Base-by-base conservation (phyloP, 169 alveolate genomes). In the Plasmodium falciparum region DNA sequence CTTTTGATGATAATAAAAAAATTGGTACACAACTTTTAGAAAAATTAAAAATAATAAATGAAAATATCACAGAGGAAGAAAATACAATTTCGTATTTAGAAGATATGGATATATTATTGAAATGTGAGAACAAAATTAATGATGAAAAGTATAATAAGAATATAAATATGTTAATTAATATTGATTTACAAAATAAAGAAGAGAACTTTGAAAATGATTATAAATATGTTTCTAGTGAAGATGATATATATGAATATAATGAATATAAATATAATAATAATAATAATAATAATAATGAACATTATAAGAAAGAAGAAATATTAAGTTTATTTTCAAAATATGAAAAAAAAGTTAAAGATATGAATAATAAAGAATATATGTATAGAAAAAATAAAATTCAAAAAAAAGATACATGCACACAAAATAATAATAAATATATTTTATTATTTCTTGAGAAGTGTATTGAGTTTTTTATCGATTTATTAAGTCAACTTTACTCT, bases 381-480 rank as follows among this genome's bases (percentile, higher is more conserved):
- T 11, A 24, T 26, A 24, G 24, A 74, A 74, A 45, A 24, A 47
- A 47, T 2, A 80, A 67, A 26, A 9, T 39, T 39, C 9, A 1
- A 5, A 67, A 80, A 49, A 56, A 29, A 29, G 26, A 17, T 9
- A 56, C 5, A 73, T 43, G 24, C 6, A 12, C 12, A 9, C 47
- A 49, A 9, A 22, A 49, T 12, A 26, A 22, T 69, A n/a, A 17
- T n/a, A 45, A 43, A 9, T 67, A 22, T 69, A 22, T 72, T 24
- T 56, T 83, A 17, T 45, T 83, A 62, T 83, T 83, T 83, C 58
- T 83, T 83, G 91, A 83, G 43, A 83, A 69, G 33, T 83, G 91
- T 61, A 47, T 83, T 26, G 91, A 83, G 43, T 83, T 83, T 83
- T 83, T 83, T 83, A 83, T 69, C n/a, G 91, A 83, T 49, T 49